These are phyloP conservation scores for Trypanosoma theileri DNA, from an alignment of 208 protist species.

Conservation along the genomic window DNA sequence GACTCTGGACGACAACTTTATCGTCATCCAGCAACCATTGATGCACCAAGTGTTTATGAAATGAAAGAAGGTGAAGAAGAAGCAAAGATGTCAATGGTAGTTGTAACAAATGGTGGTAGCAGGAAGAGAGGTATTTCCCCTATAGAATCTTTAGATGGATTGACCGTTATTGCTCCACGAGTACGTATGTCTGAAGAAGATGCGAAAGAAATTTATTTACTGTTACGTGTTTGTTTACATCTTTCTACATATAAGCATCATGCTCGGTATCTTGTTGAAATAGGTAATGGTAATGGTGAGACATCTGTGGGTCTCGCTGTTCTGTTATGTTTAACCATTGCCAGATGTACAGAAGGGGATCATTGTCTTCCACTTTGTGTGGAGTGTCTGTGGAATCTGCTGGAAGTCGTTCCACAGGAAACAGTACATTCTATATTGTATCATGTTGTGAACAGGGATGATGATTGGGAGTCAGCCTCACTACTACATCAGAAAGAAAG, in stretches of 20 bases:
- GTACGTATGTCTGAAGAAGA: conserved; percentile 19
- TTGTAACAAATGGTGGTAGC: not conserved
- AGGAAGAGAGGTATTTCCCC: not conserved
- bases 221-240: conserved; percentile 23
- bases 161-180: not conserved
- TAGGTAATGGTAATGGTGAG: not conserved
- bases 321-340: conserved; percentile 35
- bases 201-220: conserved; percentile 26
- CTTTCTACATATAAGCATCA: conserved; percentile 33
- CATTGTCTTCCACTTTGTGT: conserved; percentile 45
- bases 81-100: not conserved
- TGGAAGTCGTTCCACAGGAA: conserved; percentile 36
- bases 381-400: conserved; percentile 57
- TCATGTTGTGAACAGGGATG: not conserved
- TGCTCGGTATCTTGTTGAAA: conserved; percentile 14
- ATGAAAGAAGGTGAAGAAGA: not conserved
- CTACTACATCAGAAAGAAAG: not conserved
- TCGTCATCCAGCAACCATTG: not conserved
- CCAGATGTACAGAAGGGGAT: conserved; percentile 36
- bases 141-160: not conserved
- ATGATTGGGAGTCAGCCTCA: not conserved
- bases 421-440: conserved; percentile 40
- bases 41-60: not conserved
- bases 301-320: conserved; percentile 27
- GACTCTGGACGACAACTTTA: conserved; percentile 16